Percentiles rank a stretch among this genome's conserved stretches.
These are phyloP conservation scores for Pseudogymnoascus destructans DNA, from an alignment of 2,329 filamentous ascomycete species.

Conservation along the genomic window DNA sequence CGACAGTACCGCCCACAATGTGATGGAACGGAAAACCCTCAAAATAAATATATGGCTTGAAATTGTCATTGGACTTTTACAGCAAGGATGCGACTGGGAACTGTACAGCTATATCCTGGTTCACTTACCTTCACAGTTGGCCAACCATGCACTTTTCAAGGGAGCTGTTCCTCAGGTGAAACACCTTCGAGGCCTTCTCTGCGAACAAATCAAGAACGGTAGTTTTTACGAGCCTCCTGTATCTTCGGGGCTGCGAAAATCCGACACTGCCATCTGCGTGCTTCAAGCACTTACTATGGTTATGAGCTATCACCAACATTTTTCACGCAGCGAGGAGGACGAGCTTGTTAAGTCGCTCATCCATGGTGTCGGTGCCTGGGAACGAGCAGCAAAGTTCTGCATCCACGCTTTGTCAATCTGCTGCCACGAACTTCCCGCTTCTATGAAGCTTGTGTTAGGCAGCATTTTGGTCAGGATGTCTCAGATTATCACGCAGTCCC, in stretches of 20 bases:
- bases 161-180: conserved; percentile 62
- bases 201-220: conserved; percentile 68
- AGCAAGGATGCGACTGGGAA: conserved; percentile 73
- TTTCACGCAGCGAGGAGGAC: conserved; percentile 74
- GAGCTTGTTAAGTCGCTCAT: conserved; percentile 81
- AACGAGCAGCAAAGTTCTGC: conserved; percentile 79
- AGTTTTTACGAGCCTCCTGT: conserved; percentile 70
- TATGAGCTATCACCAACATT: conserved; percentile 78
- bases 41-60: conserved; percentile 51
- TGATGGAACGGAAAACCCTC: conserved; percentile 11
- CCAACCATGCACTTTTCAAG: conserved; percentile 76
- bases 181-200: conserved; percentile 61
- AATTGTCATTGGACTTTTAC: conserved; percentile 58
- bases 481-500: conserved; percentile 85
- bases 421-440: conserved; percentile 83
- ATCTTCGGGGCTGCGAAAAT: conserved; percentile 67
- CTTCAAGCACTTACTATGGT: conserved; percentile 80
- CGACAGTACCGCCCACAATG: conserved; percentile 10
- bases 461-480: conserved; percentile 87
- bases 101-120: conserved; percentile 82
- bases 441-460: conserved; percentile 73
- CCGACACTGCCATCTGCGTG: conserved; percentile 78
- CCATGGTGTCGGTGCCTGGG: conserved; percentile 69
- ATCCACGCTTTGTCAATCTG: conserved; percentile 92
- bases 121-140: conserved; percentile 74